Base-by-base conservation (phyloP, 2,329 filamentous ascomycete species). In the Ophioceras dolichostomum region DNA sequence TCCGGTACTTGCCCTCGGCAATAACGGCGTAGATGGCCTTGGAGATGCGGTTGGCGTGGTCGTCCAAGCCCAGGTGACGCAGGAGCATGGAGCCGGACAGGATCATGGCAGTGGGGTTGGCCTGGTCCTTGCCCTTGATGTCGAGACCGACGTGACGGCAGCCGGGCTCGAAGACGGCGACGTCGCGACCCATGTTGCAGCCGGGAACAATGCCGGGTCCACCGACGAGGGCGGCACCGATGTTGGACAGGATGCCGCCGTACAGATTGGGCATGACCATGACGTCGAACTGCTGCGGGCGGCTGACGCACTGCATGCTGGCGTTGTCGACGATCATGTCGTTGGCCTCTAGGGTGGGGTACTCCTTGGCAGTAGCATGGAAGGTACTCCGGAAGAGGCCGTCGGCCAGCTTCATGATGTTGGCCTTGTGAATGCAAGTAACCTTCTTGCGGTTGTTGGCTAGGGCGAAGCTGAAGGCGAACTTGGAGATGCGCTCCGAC, bases 301-400 rank as follows among this genome's bases (percentile, higher is more conserved):
- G 76, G 49, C 85, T 88, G 51, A 98, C 91, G 59, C 87, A 93
- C 73, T 98, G 91, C 91, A 98, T 98, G 57, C 85, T 94, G 56
- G 91, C 91, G 66, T 98, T 98, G 70, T 98, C 91, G 65, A 98
- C 91, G 63, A 98, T 98, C 89, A 98, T 95, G 69, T 98, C 91
- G 72, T 93, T 93, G 59, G 81, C 82, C 72, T 95, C 84, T 52
- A 98, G 74, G 45, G 85, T 93, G 42, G 91, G 89, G 70, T 91
- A 98, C 62, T 94, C 86, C 70, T 93, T 83, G 49, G 87, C 84
- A 50, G 91, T 79, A 55, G 79, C 74, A 71, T 94, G 86, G 75
- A 96, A 93, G 50, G 91, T 96, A 69, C 80, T 89, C 62, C 91
- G 83, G 85, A 98, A 98, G 40, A 98, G 83, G 65, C 91, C 91